A percentile compares a stretch with the other conserved stretches of the same genome.
Evolutionary conservation across 2,329 filamentous ascomycete genomes (phyloP).

Genomic region (Paecilomyces dactylethromorphus): DNA sequence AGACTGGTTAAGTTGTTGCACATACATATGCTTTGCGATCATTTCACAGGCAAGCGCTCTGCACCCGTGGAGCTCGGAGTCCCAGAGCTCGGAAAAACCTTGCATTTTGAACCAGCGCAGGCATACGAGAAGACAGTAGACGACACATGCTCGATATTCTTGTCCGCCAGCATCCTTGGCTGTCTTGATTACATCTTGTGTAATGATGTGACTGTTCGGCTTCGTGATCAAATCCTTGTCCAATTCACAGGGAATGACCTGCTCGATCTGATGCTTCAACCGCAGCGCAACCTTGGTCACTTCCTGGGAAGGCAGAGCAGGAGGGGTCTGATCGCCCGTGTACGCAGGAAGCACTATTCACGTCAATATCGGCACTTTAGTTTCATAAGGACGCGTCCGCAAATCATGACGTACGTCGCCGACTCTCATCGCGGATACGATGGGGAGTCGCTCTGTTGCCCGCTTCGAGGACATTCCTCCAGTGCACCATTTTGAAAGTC

Average conservation of each 20-base stretch:
- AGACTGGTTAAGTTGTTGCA: background rate
- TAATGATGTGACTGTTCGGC: constrained; percentile 81
- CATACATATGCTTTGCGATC: constrained; percentile 68
- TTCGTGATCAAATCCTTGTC: constrained; percentile 67
- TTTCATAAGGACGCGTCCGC: background rate
- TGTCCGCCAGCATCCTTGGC: constrained; percentile 74
- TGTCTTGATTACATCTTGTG: constrained; percentile 67
- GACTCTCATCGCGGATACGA: constrained; percentile 30
- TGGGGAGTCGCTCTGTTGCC: constrained; percentile 20
- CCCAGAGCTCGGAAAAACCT: constrained; percentile 77
- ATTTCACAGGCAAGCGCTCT: constrained; percentile 82
- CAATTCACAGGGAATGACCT: constrained; percentile 84
- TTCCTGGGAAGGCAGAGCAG: constrained; percentile 66
- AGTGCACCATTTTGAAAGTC: constrained; percentile 28
- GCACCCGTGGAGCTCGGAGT: constrained; percentile 74
- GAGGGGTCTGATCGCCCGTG: constrained; percentile 37
- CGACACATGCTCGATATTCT: constrained; percentile 70
- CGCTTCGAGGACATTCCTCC: constrained; percentile 26
- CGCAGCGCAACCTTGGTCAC: constrained; percentile 87
- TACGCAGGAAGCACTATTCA: constrained; percentile 38
- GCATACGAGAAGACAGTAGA: constrained; percentile 73
- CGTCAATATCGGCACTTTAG: background rate
- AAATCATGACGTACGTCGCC: constrained; percentile 32
- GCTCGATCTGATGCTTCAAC: constrained; percentile 83
- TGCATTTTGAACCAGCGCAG: constrained; percentile 74